Percentiles rank a stretch among this genome's conserved stretches.
Evolutionary conservation across 306 rosid genomes (phyloP).

Genomic region (Luffa aegyptiaca): DNA sequence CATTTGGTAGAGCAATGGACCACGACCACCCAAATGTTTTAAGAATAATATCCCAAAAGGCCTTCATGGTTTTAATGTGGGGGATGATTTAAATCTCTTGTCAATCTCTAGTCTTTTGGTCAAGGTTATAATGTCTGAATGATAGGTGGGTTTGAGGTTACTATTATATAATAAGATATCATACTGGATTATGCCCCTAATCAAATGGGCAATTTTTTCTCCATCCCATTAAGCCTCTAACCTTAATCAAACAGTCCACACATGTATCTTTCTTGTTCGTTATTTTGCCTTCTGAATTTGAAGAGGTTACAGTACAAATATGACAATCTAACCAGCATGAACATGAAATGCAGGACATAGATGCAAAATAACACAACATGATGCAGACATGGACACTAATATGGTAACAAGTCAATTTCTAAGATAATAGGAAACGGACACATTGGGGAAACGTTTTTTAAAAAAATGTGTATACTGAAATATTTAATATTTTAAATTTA

Average conservation of each 20-base stretch:
- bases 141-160: neutral
- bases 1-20: neutral
- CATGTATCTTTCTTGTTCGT: neutral
- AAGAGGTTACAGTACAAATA: neutral
- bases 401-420: neutral
- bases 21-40: neutral
- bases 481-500: too few relatives aligned
- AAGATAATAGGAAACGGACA: neutral
- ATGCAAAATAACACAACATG: neutral
- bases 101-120: neutral
- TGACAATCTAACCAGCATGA: neutral
- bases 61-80: too few relatives aligned
- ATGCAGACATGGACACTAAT: neutral
- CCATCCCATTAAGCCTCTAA: neutral
- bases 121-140: neutral
- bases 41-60: neutral
- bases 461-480: too few relatives aligned
- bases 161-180: neutral
- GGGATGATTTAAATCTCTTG: too few relatives aligned
- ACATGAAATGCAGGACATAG: neutral
- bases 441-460: neutral
- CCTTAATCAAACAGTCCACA: neutral
- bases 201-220: neutral
- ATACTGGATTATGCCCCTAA: neutral
- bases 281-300: neutral